phyloP scores from a whole-genome alignment of 345 rosid species.

The Eutrema japonicum region DNA sequence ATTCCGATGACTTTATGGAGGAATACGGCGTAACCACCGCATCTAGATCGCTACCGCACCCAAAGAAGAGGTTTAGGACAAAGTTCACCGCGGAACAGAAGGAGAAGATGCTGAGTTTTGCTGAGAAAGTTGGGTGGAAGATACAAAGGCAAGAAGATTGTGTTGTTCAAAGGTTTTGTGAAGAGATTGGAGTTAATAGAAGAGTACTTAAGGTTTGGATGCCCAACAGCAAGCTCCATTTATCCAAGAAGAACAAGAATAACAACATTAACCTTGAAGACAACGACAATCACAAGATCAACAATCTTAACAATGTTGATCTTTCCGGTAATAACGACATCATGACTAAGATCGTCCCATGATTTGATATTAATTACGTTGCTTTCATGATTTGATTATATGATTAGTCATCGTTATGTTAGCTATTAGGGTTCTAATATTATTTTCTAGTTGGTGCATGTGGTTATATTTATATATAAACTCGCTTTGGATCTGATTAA shows the following conservation, averaged over 20 bases:
- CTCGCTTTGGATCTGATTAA: conserved; percentile 25
- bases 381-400: conserved; percentile 28
- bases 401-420: conserved; percentile 20
- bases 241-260: conserved; percentile 41
- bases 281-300: conserved; percentile 33
- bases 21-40: conserved; percentile 40
- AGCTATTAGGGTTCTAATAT: conserved; percentile 33
- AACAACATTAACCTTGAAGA: conserved; percentile 40
- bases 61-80: conserved; percentile 86
- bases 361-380: conserved; percentile 23
- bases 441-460: conserved; percentile 8
- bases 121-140: conserved; percentile 92
- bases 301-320: conserved; percentile 37
- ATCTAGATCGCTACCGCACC: conserved; percentile 45
- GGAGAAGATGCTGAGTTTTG: conserved; percentile 89
- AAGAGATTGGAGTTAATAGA: conserved; percentile 63
- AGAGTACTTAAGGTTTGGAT: conserved; percentile 71
- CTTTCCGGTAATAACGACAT: conserved; percentile 41
- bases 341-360: conserved; percentile 24
- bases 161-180: conserved; percentile 80
- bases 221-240: conserved; percentile 57
- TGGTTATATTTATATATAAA: conserved; percentile 31
- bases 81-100: conserved; percentile 91
- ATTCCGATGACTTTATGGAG: conserved; percentile 64
- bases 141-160: conserved; percentile 91